Evolutionary conservation across 768 basidiomycete genomes (phyloP).

Genomic region (Leucocoprinus sp.): DNA sequence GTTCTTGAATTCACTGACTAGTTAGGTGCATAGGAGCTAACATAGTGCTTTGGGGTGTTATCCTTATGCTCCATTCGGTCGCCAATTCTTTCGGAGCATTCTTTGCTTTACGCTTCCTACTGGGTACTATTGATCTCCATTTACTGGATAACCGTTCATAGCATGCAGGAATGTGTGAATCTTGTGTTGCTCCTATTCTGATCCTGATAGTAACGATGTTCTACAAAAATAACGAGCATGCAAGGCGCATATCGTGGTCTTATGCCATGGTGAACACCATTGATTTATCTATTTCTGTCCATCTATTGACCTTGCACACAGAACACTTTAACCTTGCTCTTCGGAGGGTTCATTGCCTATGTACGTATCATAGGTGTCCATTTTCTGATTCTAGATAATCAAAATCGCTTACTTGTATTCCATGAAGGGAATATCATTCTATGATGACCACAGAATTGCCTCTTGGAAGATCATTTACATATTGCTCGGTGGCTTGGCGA

Average conservation of each 20-base stretch:
- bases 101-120: slow-evolving; percentile 52
- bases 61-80: slow-evolving; percentile 54
- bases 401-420: background rate
- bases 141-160: background rate
- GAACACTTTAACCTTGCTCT: slow-evolving; percentile 53
- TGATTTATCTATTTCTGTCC: background rate
- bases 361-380: slow-evolving; percentile 29
- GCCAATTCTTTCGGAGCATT: slow-evolving; percentile 51
- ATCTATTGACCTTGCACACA: slow-evolving; percentile 16
- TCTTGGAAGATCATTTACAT: slow-evolving; percentile 59
- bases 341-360: slow-evolving; percentile 60
- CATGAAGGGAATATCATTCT: slow-evolving; percentile 48
- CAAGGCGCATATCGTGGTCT: slow-evolving; percentile 53
- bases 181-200: slow-evolving; percentile 54
- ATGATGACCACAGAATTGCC: slow-evolving; percentile 35
- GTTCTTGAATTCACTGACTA: background rate
- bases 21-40: slow-evolving; percentile 33
- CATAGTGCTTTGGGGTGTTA: slow-evolving; percentile 49
- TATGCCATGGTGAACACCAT: slow-evolving; percentile 46
- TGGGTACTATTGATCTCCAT: slow-evolving; percentile 32
- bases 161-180: slow-evolving; percentile 55
- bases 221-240: slow-evolving; percentile 64
- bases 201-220: slow-evolving; percentile 61
- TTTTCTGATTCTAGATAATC: background rate
- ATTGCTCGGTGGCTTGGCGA: slow-evolving; percentile 51